Base-by-base conservation (phyloP, 1,139 yeast genomes). In the Debaryomyces fabryi region DNA sequence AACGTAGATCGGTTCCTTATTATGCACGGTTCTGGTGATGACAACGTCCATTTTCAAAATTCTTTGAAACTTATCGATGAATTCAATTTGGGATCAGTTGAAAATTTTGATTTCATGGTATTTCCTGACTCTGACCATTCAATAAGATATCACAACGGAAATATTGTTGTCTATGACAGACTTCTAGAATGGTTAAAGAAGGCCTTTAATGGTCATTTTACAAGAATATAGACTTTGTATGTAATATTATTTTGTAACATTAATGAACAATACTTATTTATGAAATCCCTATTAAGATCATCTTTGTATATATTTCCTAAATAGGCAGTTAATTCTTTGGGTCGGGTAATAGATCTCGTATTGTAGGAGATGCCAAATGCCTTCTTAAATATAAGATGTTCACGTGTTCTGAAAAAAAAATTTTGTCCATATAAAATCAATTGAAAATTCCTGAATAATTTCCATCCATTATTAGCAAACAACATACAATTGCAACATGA, bases 21-120 rank as follows among this genome's bases (percentile, higher is more conserved):
- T 45, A 85, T 86, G 75, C 95, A 87, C 63, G 95, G 95, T 8
- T 80, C 88, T 1, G 93, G 92, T 16, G 95, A 87, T 64, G 95
- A 87, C 63, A 87, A 87, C 54, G 95, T 87, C 36, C 95, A 87
- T 64, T 79, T 86, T 62, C 95, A 87, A 62, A 85, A 87, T 65
- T 72, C 86, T 20, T 74, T 85, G 53, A 83, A 82, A 60, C 69
- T 87, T 20, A 62, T 87, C 46, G 93, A 87, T 60, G 72, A 76
- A 52, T 74, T 86, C 52, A 81, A 86, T 59, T 59, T 83, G 47
- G 78, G 70, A 9, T 73, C 71, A 4, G 76, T 86, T 36, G 89
- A 85, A 57, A 87, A 87, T 64, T 87, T 81, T 57, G 93, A 87
- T 59, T 72, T 86, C 54, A 85, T 83, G 74, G 78, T 86, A 3